Evolutionary conservation across 2,329 filamentous ascomycete genomes (phyloP).

Genomic region (Lasiodiplodia sp.): DNA sequence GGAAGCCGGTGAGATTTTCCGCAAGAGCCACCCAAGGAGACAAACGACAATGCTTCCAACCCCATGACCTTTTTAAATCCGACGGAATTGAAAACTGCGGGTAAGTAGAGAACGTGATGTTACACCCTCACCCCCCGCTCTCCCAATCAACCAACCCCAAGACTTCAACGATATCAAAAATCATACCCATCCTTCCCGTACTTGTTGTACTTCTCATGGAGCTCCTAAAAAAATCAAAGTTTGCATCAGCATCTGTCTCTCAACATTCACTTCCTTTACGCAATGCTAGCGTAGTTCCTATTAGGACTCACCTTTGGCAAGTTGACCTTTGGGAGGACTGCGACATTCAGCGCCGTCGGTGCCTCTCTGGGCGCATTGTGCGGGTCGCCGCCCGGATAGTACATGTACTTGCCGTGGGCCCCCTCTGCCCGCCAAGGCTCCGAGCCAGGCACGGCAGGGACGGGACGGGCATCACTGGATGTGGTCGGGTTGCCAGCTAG

Average conservation of each 20-base stretch:
- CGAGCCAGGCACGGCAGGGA: constrained; percentile 55
- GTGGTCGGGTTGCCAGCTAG: constrained; percentile 9
- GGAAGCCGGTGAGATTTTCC: neutral
- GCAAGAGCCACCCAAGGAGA: neutral
- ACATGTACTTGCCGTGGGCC: constrained; percentile 65
- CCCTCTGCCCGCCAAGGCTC: constrained; percentile 92
- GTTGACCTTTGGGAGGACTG: constrained; percentile 91
- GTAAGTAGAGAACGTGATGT: neutral
- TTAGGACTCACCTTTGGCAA: constrained; percentile 69
- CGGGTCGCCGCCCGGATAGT: constrained; percentile 80
- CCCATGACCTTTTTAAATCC: neutral
- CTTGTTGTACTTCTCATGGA: constrained; percentile 99
- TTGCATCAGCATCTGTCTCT: neutral
- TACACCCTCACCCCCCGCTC: neutral
- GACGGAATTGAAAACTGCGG: neutral
- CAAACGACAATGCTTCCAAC: neutral
- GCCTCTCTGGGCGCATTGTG: constrained; percentile 77
- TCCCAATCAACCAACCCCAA: neutral
- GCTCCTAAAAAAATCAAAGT: constrained; percentile 61
- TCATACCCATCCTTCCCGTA: constrained; percentile 95
- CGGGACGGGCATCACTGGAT: neutral
- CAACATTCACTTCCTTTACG: too few species aligned
- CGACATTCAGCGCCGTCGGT: constrained; percentile 91
- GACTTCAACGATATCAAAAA: neutral
- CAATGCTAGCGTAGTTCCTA: too few species aligned